Conservation (phyloP, 768 basidiomycete genomes). For the Kwoniella dejecticola region DNA sequence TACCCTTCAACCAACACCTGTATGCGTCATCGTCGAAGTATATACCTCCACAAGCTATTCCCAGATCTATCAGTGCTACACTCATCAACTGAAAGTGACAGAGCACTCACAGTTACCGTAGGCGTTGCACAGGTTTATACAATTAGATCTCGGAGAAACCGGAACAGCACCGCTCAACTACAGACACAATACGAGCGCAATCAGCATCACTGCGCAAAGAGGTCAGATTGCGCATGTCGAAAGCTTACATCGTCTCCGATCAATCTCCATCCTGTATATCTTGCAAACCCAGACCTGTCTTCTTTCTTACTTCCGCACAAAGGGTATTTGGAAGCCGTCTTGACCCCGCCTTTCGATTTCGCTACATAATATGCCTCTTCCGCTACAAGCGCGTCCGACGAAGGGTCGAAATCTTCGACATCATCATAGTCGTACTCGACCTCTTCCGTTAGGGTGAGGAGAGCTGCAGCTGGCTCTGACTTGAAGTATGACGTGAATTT, state of each 20-base stretch:
- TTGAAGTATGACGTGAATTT: conserved; percentile 3
- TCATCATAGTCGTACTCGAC: not conserved
- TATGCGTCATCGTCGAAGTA: conserved; percentile 22
- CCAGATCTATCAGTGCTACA: not conserved
- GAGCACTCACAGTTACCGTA: conserved; percentile 23
- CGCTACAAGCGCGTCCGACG: not conserved
- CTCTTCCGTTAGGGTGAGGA: not conserved
- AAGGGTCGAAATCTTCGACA: not conserved
- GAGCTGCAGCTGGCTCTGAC: not conserved
- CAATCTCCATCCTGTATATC: conserved; percentile 40
- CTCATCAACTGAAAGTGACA: not conserved
- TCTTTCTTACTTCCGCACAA: conserved; percentile 15
- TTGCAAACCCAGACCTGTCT: conserved; percentile 36
- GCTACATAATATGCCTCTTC: not conserved
- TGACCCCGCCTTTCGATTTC: not conserved
- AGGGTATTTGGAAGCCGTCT: conserved; percentile 17
- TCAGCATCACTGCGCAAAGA: no score
- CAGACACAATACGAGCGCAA: not conserved
- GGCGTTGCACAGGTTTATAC: conserved; percentile 28
- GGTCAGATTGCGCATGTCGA: not conserved
- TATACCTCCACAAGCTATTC: conserved; percentile 28
- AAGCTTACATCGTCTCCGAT: conserved; percentile 37
- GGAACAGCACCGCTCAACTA: conserved; percentile 24
- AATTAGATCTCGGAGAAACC: conserved; percentile 28
- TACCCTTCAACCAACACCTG: conserved; percentile 33